These are phyloP conservation scores for Corinectria fuckeliana DNA, from an alignment of 2,329 filamentous ascomycete genomes.

Conservation along the genomic window DNA sequence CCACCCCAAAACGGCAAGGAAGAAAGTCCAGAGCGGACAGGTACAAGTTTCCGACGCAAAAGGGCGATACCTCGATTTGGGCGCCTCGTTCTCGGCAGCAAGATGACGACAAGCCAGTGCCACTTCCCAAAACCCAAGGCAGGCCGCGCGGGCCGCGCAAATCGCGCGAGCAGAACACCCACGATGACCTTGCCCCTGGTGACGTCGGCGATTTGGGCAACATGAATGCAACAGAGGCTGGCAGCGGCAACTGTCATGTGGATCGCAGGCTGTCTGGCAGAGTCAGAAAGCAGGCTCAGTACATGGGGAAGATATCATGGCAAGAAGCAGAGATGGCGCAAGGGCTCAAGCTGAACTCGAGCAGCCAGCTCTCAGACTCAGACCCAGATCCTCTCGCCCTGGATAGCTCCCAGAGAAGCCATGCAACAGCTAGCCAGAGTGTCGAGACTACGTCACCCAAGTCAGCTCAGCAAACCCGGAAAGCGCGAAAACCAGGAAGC, in stretches of 20 bases:
- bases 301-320: constrained; percentile 42
- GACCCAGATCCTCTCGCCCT: constrained; percentile 3
- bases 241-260: constrained; percentile 14
- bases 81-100: constrained; percentile 27
- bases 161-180: background rate
- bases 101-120: constrained; percentile 4
- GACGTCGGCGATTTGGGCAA: background rate
- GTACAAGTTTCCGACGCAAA: constrained; percentile 43
- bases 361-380: constrained; percentile 20
- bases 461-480: background rate
- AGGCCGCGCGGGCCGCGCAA: background rate
- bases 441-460: background rate
- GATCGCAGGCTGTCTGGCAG: constrained; percentile 37
- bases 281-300: constrained; percentile 39
- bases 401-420: constrained; percentile 7
- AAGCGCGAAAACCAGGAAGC: background rate
- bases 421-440: background rate
- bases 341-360: constrained; percentile 14
- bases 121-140: background rate
- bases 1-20: constrained; percentile 3
- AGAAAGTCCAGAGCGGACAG: constrained; percentile 32
- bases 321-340: constrained; percentile 26
- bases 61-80: constrained; percentile 44
- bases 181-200: background rate
- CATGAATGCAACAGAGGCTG: background rate